These are phyloP conservation scores for Lineolata rhizophorae DNA, from an alignment of 495 filamentous ascomycete genomes.

Conservation along the genomic window DNA sequence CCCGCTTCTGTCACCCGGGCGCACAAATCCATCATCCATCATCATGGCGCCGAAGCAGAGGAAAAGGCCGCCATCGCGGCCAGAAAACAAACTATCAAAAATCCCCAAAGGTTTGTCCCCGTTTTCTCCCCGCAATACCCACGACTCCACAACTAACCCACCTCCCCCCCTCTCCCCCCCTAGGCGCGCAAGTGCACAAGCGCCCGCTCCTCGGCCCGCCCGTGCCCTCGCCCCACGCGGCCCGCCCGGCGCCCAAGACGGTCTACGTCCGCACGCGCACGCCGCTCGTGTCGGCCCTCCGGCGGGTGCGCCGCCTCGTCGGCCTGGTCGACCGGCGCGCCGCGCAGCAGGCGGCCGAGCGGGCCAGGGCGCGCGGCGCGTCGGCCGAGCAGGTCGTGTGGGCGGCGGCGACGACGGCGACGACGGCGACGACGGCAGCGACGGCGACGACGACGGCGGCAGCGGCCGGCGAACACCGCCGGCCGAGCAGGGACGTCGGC, in stretches of 20 bases:
- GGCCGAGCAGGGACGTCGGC: not conserved
- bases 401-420: conserved; percentile 6
- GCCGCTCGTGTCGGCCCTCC: conserved; percentile 63
- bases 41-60: too few relatives aligned
- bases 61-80: too few relatives aligned
- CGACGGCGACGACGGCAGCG: too few relatives aligned
- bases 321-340: conserved; percentile 36
- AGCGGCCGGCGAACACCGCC: conserved; percentile 1
- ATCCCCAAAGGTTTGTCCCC: not conserved
- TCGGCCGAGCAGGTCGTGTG: not conserved
- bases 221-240: conserved; percentile 33
- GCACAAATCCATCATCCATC: too few relatives aligned
- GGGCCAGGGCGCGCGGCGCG: conserved; percentile 15
- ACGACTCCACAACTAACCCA: not conserved
- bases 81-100: too few relatives aligned
- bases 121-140: not conserved
- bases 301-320: conserved; percentile 57
- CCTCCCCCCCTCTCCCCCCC: too few relatives aligned
- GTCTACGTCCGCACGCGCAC: conserved; percentile 61
- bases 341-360: conserved; percentile 20
- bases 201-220: conserved; percentile 51
- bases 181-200: conserved; percentile 32
- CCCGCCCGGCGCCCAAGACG: conserved; percentile 29
- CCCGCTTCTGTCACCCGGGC: too few relatives aligned
- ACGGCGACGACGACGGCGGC: conserved; percentile 16